Evolutionary conservation across 257 asterid species (phyloP), one percentile per base, ranked within the genome.

Genomic region (Gardenia jasminoides): DNA sequence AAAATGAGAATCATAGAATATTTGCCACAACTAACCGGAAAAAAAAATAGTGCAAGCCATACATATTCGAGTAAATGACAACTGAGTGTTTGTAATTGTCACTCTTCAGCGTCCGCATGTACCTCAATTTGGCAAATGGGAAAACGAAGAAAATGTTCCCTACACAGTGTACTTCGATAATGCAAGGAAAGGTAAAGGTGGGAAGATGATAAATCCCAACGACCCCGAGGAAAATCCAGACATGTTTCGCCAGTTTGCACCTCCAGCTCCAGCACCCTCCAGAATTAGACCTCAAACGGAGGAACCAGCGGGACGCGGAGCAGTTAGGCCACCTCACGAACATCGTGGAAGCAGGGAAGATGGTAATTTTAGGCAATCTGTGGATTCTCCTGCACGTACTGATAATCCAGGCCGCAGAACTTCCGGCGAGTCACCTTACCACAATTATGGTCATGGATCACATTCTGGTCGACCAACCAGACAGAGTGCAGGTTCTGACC

Each of bases 41-140:
- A 62, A n/a, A n/a, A n/a, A n/a, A n/a, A n/a, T n/a, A n/a, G n/a
- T n/a, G n/a, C n/a, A 64, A 64, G 22, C 30, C 20, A 20, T 28
- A 30, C 20, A 20, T 28, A 30, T 2, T 28, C 15, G 69, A 12
- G 69, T 28, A 26, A 28, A 64, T 61, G n/a, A 30, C 39, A 64
- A 64, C 4, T 9, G 11, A 13, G 76, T 71, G 43, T 19, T 31
- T 61, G 61, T 52, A 47, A 62, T 75, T 77, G 48, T 56, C n/a
- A 26, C 68, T 76, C 62, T 76, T 78, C 94, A 94, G 91, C 87
- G 92, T 36, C 46, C 93, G 43, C 88, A 33, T 77, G 97, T 93
- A 74, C 97, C 98, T 2, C 77, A 89, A 83, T 93, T 91, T 58
- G 98, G 98, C 58, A 86, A 91, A 82, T 94, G 98, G 98, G 94